phyloP scores from a whole-genome alignment of 139 green algal genomes.

The Volvox africanus region DNA sequence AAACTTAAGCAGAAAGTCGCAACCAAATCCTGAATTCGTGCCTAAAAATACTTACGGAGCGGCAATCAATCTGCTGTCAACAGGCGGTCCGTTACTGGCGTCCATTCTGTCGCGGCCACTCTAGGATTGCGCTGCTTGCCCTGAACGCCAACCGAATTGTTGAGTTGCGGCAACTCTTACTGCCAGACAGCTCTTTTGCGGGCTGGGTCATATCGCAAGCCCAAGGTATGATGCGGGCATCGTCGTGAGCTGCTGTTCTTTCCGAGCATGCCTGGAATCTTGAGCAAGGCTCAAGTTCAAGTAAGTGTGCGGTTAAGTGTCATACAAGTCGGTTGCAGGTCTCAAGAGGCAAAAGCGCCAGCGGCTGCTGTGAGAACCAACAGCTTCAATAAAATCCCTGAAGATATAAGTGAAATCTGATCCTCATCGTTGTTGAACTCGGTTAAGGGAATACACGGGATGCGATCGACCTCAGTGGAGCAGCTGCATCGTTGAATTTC shows the following conservation, averaged over 20 bases:
- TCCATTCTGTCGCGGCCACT: constrained; percentile 10
- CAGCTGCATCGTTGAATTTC: too few species aligned
- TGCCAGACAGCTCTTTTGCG: not conserved
- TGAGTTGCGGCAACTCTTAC: not conserved
- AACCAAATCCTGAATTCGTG: not conserved
- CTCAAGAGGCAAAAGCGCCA: not conserved
- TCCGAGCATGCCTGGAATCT: not conserved
- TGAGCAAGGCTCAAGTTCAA: not conserved
- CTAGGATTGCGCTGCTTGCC: not conserved
- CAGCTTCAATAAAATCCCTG: not conserved
- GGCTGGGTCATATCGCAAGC: not conserved
- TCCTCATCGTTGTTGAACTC: not conserved
- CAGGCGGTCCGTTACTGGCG: constrained; percentile 18
- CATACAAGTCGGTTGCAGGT: not conserved
- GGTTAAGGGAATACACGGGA: too few species aligned
- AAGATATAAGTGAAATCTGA: not conserved
- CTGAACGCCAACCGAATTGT: not conserved
- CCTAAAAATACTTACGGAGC: not conserved
- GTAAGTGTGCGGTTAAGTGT: not conserved
- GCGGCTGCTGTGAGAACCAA: not conserved
- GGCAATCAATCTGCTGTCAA: constrained; percentile 4
- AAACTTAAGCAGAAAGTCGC: too few species aligned
- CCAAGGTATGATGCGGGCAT: not conserved
- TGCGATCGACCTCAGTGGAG: too few species aligned
- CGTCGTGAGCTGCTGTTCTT: not conserved